Percentiles rank a stretch among this genome's conserved stretches.
These are phyloP conservation scores for Chytridium lagenaria DNA, from an alignment of 371 early-diverging fungal genomes.

Conservation along the genomic window DNA sequence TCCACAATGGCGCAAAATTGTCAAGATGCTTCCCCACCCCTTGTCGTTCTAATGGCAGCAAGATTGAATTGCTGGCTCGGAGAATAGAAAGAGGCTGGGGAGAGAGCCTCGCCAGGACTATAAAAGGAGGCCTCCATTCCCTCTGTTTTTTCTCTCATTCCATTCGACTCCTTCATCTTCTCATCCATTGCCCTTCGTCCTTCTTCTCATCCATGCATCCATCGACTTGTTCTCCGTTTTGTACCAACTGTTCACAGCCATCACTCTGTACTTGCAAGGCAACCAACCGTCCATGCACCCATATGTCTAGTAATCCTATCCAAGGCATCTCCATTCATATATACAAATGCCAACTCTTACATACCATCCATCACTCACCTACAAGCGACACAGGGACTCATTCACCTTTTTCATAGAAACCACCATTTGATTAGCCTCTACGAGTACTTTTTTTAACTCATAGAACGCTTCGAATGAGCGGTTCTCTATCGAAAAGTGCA, in stretches of 20 bases:
- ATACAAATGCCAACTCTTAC: neutral
- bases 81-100: neutral
- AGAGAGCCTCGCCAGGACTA: neutral
- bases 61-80: neutral
- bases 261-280: neutral
- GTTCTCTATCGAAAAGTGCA: conserved; percentile 12
- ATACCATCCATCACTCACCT: neutral
- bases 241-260: neutral
- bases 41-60: neutral
- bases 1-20: too few species aligned
- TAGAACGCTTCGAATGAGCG: neutral
- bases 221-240: neutral
- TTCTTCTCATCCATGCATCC: conserved; percentile 1
- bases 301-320: neutral
- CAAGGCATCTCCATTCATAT: neutral
- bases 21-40: too few species aligned
- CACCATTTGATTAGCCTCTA: conserved; percentile 6
- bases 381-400: neutral
- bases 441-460: too few species aligned
- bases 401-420: conserved; percentile 5
- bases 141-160: conserved; percentile 50
- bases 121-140: neutral
- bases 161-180: neutral
- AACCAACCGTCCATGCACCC: neutral
- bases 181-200: neutral